phyloP scores from a whole-genome alignment of 768 basidiomycete species.

The Cystoderma amianthinum region DNA sequence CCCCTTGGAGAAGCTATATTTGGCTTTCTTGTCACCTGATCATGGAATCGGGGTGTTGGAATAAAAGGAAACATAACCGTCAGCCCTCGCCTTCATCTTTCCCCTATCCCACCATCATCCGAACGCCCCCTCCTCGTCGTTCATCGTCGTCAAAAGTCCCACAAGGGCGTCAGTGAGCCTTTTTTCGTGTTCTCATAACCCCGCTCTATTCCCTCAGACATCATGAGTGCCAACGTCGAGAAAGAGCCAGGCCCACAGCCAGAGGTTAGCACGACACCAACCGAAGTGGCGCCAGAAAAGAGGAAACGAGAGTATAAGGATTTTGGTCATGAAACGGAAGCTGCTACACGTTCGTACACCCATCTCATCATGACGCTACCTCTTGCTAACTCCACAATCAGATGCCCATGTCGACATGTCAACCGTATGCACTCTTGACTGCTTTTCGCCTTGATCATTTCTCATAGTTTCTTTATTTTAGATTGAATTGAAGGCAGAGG shows the following conservation, averaged over 20 bases:
- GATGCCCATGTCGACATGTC: constrained; percentile 87
- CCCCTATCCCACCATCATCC: background rate
- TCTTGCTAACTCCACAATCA: constrained; percentile 17
- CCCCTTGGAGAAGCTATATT: background rate
- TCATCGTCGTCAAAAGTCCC: background rate
- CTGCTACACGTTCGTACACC: constrained; percentile 51
- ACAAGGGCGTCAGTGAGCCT: background rate
- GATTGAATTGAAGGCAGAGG: constrained; percentile 90
- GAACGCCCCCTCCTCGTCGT: background rate
- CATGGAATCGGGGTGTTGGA: background rate
- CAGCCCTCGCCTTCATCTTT: background rate
- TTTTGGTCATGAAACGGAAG: constrained; percentile 65
- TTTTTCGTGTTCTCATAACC: background rate
- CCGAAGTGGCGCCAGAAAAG: constrained; percentile 21
- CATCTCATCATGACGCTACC: constrained; percentile 7
- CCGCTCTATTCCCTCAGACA: background rate
- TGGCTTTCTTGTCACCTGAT: background rate
- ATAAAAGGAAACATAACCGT: background rate
- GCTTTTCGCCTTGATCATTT: background rate
- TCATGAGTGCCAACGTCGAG: constrained; percentile 8
- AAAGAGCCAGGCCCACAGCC: constrained; percentile 59
- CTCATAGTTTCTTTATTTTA: constrained; percentile 13
- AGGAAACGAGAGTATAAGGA: constrained; percentile 85
- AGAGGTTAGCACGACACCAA: constrained; percentile 9
- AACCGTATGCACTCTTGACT: constrained; percentile 29